phyloP scores from a whole-genome alignment of 768 basidiomycete species.

The Austroboletus eburneus region DNA sequence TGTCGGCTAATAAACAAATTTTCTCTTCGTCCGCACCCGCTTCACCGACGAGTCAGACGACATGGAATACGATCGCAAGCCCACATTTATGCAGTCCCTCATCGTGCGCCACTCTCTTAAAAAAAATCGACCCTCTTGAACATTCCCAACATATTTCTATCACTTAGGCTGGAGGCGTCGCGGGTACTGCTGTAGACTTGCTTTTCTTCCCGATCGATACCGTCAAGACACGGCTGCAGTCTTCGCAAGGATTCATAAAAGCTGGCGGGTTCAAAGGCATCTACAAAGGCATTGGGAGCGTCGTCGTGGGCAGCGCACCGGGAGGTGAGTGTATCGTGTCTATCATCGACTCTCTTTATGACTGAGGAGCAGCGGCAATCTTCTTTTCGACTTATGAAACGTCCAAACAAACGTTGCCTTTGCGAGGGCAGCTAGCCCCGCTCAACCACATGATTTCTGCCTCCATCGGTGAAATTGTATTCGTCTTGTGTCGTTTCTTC shows the following conservation, averaged over 20 bases:
- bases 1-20: no score
- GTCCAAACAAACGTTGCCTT: constrained; percentile 71
- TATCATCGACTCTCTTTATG: background rate
- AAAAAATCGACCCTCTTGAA: constrained; percentile 10
- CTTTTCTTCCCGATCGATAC: constrained; percentile 98
- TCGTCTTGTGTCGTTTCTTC: constrained; percentile 6
- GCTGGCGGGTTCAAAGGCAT: constrained; percentile 89
- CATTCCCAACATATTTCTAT: constrained; percentile 7
- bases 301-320: constrained; percentile 91
- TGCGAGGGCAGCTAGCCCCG: constrained; percentile 57
- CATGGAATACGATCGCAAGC: constrained; percentile 32
- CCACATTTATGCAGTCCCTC: constrained; percentile 45
- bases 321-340: constrained; percentile 60
- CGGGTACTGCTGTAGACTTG: constrained; percentile 90
- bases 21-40: constrained; percentile 6
- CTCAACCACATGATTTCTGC: constrained; percentile 60
- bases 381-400: constrained; percentile 96
- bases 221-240: constrained; percentile 92
- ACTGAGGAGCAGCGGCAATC: constrained; percentile 61
- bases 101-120: constrained; percentile 31
- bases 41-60: constrained; percentile 4
- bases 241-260: constrained; percentile 74
- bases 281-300: constrained; percentile 92
- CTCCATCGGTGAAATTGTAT: constrained; percentile 56
- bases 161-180: constrained; percentile 77